A percentile compares a stretch with the other conserved stretches of the same genome.
Conservation (phyloP, 169 alveolate species). For the Plasmodium yoelii region DNA sequence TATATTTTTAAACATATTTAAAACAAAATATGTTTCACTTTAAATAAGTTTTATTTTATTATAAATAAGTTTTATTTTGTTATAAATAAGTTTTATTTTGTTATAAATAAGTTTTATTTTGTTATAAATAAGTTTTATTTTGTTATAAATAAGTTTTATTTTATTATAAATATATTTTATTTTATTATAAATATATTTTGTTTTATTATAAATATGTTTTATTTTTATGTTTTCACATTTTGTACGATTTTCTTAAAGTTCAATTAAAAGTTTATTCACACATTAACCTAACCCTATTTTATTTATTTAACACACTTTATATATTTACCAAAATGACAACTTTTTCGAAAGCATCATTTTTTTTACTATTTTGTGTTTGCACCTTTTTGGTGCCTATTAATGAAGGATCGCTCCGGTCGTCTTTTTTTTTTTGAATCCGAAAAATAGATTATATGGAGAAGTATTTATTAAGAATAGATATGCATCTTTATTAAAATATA, state of each 20-base stretch:
- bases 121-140: too few relatives aligned
- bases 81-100: too few relatives aligned
- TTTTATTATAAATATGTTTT: too few relatives aligned
- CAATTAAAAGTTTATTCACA: neutral
- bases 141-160: too few relatives aligned
- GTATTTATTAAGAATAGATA: constrained; percentile 30
- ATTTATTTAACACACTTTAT: neutral
- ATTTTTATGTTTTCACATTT: neutral
- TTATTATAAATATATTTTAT: too few relatives aligned
- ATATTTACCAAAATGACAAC: constrained; percentile 13
- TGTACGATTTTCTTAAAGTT: neutral
- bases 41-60: too few relatives aligned
- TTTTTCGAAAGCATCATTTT: neutral
- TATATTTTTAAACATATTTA: too few relatives aligned
- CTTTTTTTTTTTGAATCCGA: constrained; percentile 74
- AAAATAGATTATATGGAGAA: constrained; percentile 8
- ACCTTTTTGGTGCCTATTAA: neutral
- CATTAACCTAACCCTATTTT: neutral
- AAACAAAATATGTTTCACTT: too few relatives aligned
- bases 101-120: too few relatives aligned
- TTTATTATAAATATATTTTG: too few relatives aligned
- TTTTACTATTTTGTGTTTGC: constrained; percentile 4
- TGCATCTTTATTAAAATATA: constrained; percentile 12
- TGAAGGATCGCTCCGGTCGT: constrained; percentile 24
- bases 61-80: too few relatives aligned